Evolutionary conservation across 345 rosid species (phyloP).

Genomic region (Crucihimalaya himalaica): DNA sequence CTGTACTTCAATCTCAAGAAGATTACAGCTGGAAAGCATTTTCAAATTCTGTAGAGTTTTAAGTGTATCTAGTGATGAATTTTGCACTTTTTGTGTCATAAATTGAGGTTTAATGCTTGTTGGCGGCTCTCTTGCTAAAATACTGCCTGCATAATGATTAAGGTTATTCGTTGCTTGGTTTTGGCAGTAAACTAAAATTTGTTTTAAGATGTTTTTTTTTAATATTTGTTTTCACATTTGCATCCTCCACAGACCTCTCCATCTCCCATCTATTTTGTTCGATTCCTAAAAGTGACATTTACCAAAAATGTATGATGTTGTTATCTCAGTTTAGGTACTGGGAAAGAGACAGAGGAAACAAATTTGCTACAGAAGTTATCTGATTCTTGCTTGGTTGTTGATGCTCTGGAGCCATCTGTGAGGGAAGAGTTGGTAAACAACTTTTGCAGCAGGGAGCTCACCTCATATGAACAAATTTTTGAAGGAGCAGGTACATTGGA

Average conservation of each 20-base stretch:
- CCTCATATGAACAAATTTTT: slow-evolving; percentile 95
- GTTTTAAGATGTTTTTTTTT: not conserved
- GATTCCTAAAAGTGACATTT: not conserved
- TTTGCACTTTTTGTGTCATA: not conserved
- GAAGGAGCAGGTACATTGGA: slow-evolving; percentile 93
- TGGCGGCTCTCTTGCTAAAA: slow-evolving; percentile 2
- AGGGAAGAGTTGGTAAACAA: slow-evolving; percentile 97
- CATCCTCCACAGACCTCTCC: not conserved
- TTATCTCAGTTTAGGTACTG: slow-evolving; percentile 92
- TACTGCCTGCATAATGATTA: not conserved
- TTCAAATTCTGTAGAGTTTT: too few species aligned
- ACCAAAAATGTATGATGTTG: slow-evolving; percentile 19
- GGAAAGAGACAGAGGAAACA: slow-evolving; percentile 89
- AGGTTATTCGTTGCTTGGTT: slow-evolving; percentile 13
- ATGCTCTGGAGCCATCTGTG: slow-evolving; percentile 98
- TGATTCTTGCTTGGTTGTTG: slow-evolving; percentile 96
- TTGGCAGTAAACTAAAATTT: not conserved
- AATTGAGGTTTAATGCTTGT: slow-evolving; percentile 14
- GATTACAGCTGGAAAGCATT: slow-evolving; percentile 3
- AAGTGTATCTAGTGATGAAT: not conserved
- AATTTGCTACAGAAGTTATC: slow-evolving; percentile 88
- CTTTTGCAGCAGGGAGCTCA: slow-evolving; percentile 96
- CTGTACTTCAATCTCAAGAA: slow-evolving; percentile 7
- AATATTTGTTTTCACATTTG: not conserved
- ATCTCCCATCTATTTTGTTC: not conserved